Evolutionary conservation across 2,329 filamentous ascomycete genomes (phyloP).

Genomic region (Zopfia rhizophila): DNA sequence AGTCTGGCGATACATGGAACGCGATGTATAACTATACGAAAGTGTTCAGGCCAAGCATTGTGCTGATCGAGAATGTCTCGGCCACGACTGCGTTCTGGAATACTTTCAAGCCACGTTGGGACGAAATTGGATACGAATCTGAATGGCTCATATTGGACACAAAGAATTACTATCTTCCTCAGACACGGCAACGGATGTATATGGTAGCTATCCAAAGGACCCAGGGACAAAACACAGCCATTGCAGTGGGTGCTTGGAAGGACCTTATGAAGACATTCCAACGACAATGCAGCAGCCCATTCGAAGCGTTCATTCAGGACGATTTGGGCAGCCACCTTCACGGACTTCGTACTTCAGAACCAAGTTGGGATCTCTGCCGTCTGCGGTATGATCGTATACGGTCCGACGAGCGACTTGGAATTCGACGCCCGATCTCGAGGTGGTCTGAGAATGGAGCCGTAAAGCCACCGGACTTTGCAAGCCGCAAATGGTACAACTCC

Average conservation of each 20-base stretch:
- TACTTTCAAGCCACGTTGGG: slow-evolving; percentile 58
- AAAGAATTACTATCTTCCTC: slow-evolving; percentile 78
- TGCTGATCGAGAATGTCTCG: slow-evolving; percentile 78
- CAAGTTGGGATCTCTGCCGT: slow-evolving; percentile 67
- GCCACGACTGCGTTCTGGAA: slow-evolving; percentile 66
- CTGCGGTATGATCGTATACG: slow-evolving; percentile 69
- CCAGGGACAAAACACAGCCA: slow-evolving; percentile 19
- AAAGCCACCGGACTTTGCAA: slow-evolving; percentile 66
- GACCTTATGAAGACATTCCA: slow-evolving; percentile 59
- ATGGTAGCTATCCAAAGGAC: slow-evolving; percentile 56
- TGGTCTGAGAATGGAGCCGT: slow-evolving; percentile 67
- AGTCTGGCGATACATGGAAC: slow-evolving; percentile 73
- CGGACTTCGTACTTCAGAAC: slow-evolving; percentile 33
- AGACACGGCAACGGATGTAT: slow-evolving; percentile 64
- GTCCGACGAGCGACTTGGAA: slow-evolving; percentile 61
- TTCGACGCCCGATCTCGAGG: slow-evolving; percentile 66
- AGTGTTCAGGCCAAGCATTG: slow-evolving; percentile 67
- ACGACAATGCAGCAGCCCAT: slow-evolving; percentile 69
- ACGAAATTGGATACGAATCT: slow-evolving; percentile 66
- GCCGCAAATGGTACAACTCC: slow-evolving; percentile 60
- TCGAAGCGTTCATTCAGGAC: slow-evolving; percentile 68
- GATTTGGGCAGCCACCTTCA: slow-evolving; percentile 63
- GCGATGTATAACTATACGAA: slow-evolving; percentile 68
- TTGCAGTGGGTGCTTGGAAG: slow-evolving; percentile 54
- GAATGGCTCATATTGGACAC: slow-evolving; percentile 67